A percentile compares a stretch with the other conserved stretches of the same genome.
phyloP scores from a whole-genome alignment of 169 alveolate species.

The Eimeria tenella region DNA sequence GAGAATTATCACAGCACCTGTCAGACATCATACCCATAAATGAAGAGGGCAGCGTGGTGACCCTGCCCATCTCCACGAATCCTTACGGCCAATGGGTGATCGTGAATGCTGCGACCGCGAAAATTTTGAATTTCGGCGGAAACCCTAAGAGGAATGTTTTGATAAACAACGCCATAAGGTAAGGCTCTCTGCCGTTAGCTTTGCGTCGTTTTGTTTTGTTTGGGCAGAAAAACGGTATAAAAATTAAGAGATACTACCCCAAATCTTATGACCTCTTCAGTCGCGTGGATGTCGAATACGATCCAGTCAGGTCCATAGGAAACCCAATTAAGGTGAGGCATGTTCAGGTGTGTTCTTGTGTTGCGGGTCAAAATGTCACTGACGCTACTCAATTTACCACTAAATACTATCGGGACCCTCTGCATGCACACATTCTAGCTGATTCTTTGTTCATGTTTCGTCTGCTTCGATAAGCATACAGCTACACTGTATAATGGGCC shows the following conservation, averaged over 20 bases:
- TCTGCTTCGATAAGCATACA: not conserved
- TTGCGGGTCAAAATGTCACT: not conserved
- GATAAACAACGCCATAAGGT: constrained; percentile 67
- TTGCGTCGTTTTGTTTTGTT: not conserved
- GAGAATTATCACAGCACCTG: not conserved
- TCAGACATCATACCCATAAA: constrained; percentile 63
- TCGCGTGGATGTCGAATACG: constrained; percentile 45
- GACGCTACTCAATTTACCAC: not conserved
- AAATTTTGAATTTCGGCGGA: constrained; percentile 48
- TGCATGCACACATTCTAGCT: not conserved
- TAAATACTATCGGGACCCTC: not conserved
- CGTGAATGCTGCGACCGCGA: constrained; percentile 40
- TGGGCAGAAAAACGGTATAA: not conserved
- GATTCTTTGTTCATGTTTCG: too few relatives aligned
- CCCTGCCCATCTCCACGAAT: constrained; percentile 42
- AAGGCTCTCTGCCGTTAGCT: not conserved
- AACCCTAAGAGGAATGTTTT: constrained; percentile 59
- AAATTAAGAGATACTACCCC: not conserved
- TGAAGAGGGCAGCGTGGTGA: not conserved
- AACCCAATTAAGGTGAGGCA: constrained; percentile 43
- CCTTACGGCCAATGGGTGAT: constrained; percentile 71
- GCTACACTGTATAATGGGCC: not conserved
- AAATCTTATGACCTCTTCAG: not conserved
- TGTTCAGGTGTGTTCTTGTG: not conserved
- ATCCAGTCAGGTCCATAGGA: not conserved